Evolutionary conservation across 2,329 filamentous ascomycete species (phyloP), one percentile per base, ranked within the genome.

Genomic region (Zalaria sp.): DNA sequence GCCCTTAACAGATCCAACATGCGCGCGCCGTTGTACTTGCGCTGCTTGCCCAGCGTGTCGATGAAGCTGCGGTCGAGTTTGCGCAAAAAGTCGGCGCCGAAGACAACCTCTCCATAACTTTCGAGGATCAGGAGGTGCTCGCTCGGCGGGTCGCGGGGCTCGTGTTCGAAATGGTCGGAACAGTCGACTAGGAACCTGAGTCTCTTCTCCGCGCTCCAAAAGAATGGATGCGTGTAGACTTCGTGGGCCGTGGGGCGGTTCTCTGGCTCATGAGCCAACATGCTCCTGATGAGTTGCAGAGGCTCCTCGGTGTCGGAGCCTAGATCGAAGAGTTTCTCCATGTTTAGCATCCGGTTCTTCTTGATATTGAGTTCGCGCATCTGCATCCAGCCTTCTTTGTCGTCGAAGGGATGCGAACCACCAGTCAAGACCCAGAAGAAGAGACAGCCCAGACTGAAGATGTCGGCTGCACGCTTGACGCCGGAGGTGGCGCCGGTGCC

Each of bases 341-440:
- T 72, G 0, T 76, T 71, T 43, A 85, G 78, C 58, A 80, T 83
- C 44, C 81, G 79, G 49, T 85, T 84, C 59, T 93, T 93, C 53
- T 93, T 87, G 53, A 98, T 96, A 61, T 98, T 96, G 53, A 93
- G 83, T 62, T 98, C 91, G 40, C 91, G 66, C 31, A 71, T 62
- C 42, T 65, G 79, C 77, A 93, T 93, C 68, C 91, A 96, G 39
- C 86, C 79, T 56, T 91, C 87, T 43, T 91, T 88, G 47, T 87
- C 88, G 57, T 95, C 89, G 54, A 93, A 98, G 0, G 91, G 91
- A 59, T 98, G 91, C 1, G 74, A 77, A 10, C 91, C 91, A 47
- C 87, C 83, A 1, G 89, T 95, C 45, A 98, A 71, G n/a, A 96
- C 88, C 59, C 95, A 98, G 65, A 88, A 96, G 68, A 95, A 98